phyloP scores from a whole-genome alignment of 805 yeast genomes.

The Nakazawaea pomicola region DNA sequence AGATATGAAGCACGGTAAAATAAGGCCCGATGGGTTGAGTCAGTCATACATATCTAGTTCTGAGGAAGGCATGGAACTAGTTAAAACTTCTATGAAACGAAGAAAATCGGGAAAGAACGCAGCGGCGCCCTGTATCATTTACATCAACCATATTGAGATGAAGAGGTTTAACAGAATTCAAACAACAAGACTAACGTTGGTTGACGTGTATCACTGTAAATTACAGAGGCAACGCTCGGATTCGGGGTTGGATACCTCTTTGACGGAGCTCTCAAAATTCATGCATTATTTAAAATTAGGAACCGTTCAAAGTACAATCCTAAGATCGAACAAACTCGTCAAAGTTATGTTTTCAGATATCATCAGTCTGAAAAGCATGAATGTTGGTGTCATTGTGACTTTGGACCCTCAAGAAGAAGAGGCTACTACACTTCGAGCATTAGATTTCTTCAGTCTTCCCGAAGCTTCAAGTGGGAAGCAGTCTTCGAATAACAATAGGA shows the following conservation, averaged over 20 bases:
- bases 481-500: no score
- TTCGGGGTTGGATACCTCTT: conserved; percentile 26
- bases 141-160: conserved; percentile 29
- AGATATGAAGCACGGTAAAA: conserved; percentile 37
- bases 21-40: conserved; percentile 38
- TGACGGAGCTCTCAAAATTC: conserved; percentile 47
- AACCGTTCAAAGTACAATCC: conserved; percentile 33
- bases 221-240: not conserved
- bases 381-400: conserved; percentile 30
- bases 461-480: no score
- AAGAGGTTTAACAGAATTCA: conserved; percentile 13
- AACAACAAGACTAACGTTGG: conserved; percentile 32
- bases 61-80: conserved; percentile 30
- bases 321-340: conserved; percentile 45
- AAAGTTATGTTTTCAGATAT: conserved; percentile 43
- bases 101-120: conserved; percentile 36
- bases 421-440: conserved; percentile 24
- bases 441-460: conserved; percentile 14
- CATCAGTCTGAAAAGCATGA: conserved; percentile 21
- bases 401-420: conserved; percentile 36
- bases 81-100: conserved; percentile 34
- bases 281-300: conserved; percentile 34
- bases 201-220: no score
- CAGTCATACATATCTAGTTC: conserved; percentile 32
- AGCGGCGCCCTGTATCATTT: conserved; percentile 38